A percentile compares a stretch with the other conserved stretches of the same genome.
phyloP scores from a whole-genome alignment of 108 stramenopile species.

The Cyclotella cryptica region DNA sequence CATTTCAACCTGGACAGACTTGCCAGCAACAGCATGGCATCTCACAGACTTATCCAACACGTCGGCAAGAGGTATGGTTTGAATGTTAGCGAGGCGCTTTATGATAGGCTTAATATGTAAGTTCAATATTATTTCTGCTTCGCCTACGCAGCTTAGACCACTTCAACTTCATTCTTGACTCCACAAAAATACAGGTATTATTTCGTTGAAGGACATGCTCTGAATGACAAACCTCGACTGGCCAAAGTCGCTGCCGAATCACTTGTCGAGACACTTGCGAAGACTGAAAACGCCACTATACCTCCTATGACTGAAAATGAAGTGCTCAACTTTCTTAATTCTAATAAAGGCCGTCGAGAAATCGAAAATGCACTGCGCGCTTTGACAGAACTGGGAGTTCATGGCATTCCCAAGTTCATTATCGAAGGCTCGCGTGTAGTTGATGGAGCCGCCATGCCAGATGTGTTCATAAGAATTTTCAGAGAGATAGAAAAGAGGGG shows the following conservation, averaged over 20 bases:
- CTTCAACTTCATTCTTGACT: neutral
- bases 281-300: constrained; percentile 21
- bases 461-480: constrained; percentile 72
- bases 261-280: constrained; percentile 40
- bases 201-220: constrained; percentile 72
- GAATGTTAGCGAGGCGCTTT: constrained; percentile 72
- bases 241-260: constrained; percentile 59
- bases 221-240: constrained; percentile 68
- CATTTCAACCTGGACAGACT: constrained; percentile 87
- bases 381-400: constrained; percentile 67
- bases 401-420: constrained; percentile 88
- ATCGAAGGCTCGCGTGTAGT: constrained; percentile 78
- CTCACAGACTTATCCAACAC: constrained; percentile 84
- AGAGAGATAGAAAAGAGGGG: constrained; percentile 76
- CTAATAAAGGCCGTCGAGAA: constrained; percentile 69
- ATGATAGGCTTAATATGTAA: constrained; percentile 80
- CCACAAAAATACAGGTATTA: constrained; percentile 60
- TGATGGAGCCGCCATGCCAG: constrained; percentile 74
- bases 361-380: constrained; percentile 66
- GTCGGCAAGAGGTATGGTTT: constrained; percentile 81
- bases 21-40: constrained; percentile 86
- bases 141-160: too few species aligned
- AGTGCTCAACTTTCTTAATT: constrained; percentile 70
- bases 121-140: too few species aligned
- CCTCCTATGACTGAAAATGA: constrained; percentile 46